A percentile compares a stretch with the other conserved stretches of the same genome.
Evolutionary conservation across 495 filamentous ascomycete species (phyloP).

Genomic region (Symbiotaphrina buchneri): DNA sequence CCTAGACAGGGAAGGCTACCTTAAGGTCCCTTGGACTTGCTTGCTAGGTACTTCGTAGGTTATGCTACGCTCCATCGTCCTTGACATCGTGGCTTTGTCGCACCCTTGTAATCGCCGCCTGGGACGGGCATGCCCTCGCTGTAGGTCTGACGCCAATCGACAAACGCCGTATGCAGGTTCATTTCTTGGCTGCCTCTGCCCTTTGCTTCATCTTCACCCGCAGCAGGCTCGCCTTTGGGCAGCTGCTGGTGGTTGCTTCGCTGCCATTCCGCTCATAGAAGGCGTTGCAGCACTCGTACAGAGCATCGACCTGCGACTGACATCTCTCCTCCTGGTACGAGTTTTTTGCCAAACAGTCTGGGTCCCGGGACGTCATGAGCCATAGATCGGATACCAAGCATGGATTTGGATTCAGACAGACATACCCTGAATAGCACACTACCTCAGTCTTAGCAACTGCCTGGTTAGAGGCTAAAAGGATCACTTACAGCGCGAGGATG

Average conservation of each 20-base stretch:
- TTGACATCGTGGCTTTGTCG: too few species aligned
- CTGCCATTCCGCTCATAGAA: slow-evolving; percentile 76
- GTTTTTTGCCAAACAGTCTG: slow-evolving; percentile 67
- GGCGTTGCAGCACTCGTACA: slow-evolving; percentile 83
- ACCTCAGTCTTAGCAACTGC: not conserved
- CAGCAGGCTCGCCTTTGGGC: slow-evolving; percentile 62
- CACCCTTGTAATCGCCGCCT: too few species aligned
- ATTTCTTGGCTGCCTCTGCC: slow-evolving; percentile 23
- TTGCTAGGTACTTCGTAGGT: too few species aligned
- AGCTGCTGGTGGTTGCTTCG: slow-evolving; percentile 52
- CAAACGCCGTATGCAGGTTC: too few species aligned
- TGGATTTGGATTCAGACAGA: too few species aligned
- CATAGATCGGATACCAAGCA: too few species aligned
- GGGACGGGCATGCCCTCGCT: too few species aligned
- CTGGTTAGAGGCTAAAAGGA: slow-evolving; percentile 1
- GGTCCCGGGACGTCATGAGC: too few species aligned
- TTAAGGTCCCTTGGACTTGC: too few species aligned
- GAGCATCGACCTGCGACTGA: slow-evolving; percentile 54
- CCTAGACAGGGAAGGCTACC: slow-evolving; percentile 7
- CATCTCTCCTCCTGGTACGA: slow-evolving; percentile 81
- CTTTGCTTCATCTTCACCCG: slow-evolving; percentile 76
- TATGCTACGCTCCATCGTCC: too few species aligned
- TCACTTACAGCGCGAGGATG: slow-evolving; percentile 65
- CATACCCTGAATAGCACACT: slow-evolving; percentile 83
- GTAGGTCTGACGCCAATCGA: too few species aligned